These are phyloP conservation scores for Peniophora sp. DNA, from an alignment of 1,284 basidiomycete species.

Conservation along the genomic window DNA sequence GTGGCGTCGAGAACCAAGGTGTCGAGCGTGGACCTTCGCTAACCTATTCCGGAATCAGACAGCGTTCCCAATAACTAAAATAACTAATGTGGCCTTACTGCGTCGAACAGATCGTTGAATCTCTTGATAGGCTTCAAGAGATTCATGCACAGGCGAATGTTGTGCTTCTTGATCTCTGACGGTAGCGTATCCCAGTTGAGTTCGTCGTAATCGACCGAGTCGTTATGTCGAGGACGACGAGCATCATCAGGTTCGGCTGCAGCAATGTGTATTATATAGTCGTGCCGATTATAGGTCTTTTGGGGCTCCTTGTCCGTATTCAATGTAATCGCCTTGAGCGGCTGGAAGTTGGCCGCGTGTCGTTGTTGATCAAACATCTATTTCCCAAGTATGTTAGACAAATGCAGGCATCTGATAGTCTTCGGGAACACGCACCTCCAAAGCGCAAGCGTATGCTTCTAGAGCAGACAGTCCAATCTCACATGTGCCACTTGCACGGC, in stretches of 20 bases:
- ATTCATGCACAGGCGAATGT: not conserved
- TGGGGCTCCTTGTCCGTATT: not conserved
- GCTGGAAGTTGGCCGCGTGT: not conserved
- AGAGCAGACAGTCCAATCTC: not conserved
- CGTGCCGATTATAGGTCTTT: not conserved
- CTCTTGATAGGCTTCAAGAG: not conserved
- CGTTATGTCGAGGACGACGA: not conserved
- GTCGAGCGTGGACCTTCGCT: not conserved
- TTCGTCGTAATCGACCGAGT: not conserved
- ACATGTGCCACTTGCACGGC: not conserved
- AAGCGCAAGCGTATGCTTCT: not conserved
- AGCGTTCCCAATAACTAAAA: not conserved
- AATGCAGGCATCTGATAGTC: not conserved
- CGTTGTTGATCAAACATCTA: not conserved
- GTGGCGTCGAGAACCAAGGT: not conserved
- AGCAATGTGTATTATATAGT: not conserved
- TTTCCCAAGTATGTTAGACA: not conserved
- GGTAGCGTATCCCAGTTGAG: not conserved
- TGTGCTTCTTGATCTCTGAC: not conserved
- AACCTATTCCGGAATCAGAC: not conserved
- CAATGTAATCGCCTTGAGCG: not conserved
- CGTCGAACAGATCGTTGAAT: not conserved
- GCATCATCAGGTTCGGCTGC: not conserved
- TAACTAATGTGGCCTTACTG: not conserved
- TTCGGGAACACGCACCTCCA: not conserved